phyloP scores from a whole-genome alignment of 768 basidiomycete genomes.

The Boletales sp. region DNA sequence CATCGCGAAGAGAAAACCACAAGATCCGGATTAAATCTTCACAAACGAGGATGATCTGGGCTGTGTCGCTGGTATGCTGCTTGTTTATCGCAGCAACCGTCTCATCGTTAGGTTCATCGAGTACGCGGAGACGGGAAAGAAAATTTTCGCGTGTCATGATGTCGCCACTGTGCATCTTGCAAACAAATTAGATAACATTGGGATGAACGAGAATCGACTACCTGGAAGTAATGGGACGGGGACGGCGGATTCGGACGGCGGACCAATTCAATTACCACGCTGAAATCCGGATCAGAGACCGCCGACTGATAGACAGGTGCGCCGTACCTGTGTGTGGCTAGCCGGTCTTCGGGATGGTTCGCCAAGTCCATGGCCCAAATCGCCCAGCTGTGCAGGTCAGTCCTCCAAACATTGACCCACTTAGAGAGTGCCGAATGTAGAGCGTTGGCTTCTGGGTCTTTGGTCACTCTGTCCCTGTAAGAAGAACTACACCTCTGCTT shows the following conservation, averaged over 20 bases:
- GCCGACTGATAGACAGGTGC: background rate
- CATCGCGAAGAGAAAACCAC: conserved; percentile 31
- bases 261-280: conserved; percentile 21
- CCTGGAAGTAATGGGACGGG: conserved; percentile 19
- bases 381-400: conserved; percentile 13
- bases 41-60: conserved; percentile 23
- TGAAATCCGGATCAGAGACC: conserved; percentile 1
- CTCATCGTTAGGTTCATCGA: conserved; percentile 14
- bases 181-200: background rate
- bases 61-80: conserved; percentile 22
- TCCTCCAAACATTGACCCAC: conserved; percentile 26
- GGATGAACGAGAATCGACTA: background rate
- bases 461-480: conserved; percentile 12
- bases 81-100: conserved; percentile 18
- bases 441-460: conserved; percentile 10
- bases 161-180: conserved; percentile 23
- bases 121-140: conserved; percentile 11
- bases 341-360: conserved; percentile 21
- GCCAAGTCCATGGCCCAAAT: conserved; percentile 25
- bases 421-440: conserved; percentile 22
- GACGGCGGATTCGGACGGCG: conserved; percentile 15
- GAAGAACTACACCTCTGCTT: conserved; percentile 15
- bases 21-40: conserved; percentile 22
- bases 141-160: conserved; percentile 20
- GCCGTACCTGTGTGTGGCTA: conserved; percentile 23